Base-by-base conservation (phyloP, 106 monocot species). In the Dendrobium nobile region DNA sequence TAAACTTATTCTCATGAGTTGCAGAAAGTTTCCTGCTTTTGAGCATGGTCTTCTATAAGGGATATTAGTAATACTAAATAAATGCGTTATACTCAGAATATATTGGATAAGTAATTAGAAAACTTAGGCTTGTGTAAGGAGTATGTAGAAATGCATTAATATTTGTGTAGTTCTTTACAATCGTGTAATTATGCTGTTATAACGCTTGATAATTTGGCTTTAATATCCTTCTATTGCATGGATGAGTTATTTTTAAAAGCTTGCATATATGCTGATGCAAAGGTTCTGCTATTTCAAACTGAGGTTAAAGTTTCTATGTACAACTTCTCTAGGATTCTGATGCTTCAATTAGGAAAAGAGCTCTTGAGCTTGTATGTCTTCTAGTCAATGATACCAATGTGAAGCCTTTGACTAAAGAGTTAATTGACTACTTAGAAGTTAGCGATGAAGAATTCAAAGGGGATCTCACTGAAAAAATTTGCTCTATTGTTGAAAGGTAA, bases 281-380 rank as follows among this genome's bases (percentile, higher is more conserved):
- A 70, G 13, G 37, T 70, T 70, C 15, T 70, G 70, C 37, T 70
- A 37, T 70, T 70, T 37, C 27, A 13, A 70, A 33, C 70, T 70
- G 70, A 70, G 33, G 24, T 37, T 33, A 33, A 9, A 10, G 15
- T 70, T 70, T 70, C 15, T 37, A 26, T 70, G 28, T 70, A 10
- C 33, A 37, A 70, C 28, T 37, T 61, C 82, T 84, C 33, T 87
- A 99, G 98, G 98, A 99, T 80, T 87, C 93, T 77, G 98, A 99
- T 95, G 98, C 91, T 48, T 99, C 98, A 58, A 99, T 99, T 73
- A 88, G 91, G 37, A 99, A 99, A 86, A 95, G 98, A 78, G 98
- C 98, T 2, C 98, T 99, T 56, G 98, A 99, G 72, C 92, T 99
- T 64, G 85, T 93, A 82, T 99, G 83, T 78, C 82, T 99, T 79